A percentile compares a stretch with the other conserved stretches of the same genome.
phyloP scores from a whole-genome alignment of 2,329 filamentous ascomycete genomes.

The Xylariaceae sp. region DNA sequence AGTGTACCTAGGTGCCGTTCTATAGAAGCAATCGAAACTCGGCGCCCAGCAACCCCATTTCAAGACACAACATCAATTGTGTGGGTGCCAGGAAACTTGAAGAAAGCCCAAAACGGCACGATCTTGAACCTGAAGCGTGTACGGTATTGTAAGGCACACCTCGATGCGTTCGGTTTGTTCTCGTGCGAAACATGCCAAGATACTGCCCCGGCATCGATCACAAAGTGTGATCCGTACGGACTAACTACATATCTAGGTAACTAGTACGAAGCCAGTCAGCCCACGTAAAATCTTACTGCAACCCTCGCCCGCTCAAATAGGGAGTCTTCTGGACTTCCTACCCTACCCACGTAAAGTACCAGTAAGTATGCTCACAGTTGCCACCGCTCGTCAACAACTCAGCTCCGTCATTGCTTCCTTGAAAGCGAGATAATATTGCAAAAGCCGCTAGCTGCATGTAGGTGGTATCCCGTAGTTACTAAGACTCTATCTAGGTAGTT shows the following conservation, averaged over 20 bases:
- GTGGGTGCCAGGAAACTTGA: neutral
- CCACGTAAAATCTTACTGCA: slow-evolving; percentile 14
- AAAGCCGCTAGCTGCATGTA: too few species aligned
- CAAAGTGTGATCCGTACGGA: too few species aligned
- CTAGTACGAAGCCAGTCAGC: slow-evolving; percentile 6
- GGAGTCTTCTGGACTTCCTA: slow-evolving; percentile 17
- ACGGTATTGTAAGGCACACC: neutral
- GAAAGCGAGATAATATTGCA: too few species aligned
- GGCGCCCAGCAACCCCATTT: too few species aligned
- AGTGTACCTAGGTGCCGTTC: too few species aligned
- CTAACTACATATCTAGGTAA: too few species aligned
- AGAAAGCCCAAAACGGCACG: neutral
- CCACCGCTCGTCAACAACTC: too few species aligned
- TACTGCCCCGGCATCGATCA: neutral
- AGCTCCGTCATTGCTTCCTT: too few species aligned
- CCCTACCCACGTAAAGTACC: neutral
- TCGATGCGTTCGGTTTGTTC: neutral
- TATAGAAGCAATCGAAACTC: neutral
- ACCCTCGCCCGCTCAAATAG: slow-evolving; percentile 15
- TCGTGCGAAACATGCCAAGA: neutral
- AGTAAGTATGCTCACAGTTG: too few species aligned
- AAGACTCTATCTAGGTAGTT: too few species aligned
- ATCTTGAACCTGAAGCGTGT: neutral
- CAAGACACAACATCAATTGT: too few species aligned
- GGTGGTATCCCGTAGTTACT: too few species aligned